These are phyloP conservation scores for Microbotryum saponariae DNA, from an alignment of 1,284 basidiomycete species.

Conservation along the genomic window DNA sequence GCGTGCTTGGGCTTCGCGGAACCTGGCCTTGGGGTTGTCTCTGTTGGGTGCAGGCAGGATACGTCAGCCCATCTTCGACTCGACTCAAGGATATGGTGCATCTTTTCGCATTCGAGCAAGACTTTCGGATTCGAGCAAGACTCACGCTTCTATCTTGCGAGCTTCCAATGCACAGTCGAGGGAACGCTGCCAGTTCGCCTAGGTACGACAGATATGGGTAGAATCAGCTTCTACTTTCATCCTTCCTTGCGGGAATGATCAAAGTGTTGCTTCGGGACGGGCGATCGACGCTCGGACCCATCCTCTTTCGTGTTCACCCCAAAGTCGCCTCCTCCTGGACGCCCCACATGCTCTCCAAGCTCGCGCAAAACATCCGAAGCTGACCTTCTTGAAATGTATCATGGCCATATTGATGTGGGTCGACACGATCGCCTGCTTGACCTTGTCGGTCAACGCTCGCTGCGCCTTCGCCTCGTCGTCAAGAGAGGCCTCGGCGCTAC, in stretches of 20 bases:
- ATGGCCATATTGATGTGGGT: constrained; percentile 13
- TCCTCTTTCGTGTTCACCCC: too few species aligned
- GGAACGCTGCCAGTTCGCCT: constrained; percentile 15
- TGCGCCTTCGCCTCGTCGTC: neutral
- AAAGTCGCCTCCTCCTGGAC: too few species aligned
- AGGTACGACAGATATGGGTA: too few species aligned
- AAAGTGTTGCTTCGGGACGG: too few species aligned
- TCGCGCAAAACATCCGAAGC: too few species aligned
- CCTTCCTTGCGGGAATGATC: too few species aligned
- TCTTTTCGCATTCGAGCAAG: neutral
- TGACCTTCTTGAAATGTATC: too few species aligned
- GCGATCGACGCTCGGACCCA: too few species aligned
- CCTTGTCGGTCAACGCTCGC: neutral
- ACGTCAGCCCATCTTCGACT: neutral
- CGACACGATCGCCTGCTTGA: constrained; percentile 6
- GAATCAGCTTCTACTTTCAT: too few species aligned
- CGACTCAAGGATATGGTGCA: too few species aligned
- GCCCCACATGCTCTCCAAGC: too few species aligned
- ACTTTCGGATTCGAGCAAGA: neutral
- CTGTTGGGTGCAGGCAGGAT: neutral
- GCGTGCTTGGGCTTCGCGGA: constrained; percentile 26
- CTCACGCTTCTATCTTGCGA: constrained; percentile 20
- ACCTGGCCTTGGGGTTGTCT: constrained; percentile 17
- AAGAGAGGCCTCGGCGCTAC: neutral
- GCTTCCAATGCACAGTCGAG: constrained; percentile 18